phyloP scores from a whole-genome alignment of 768 basidiomycete genomes.

The Neoboletus brunneissimus region DNA sequence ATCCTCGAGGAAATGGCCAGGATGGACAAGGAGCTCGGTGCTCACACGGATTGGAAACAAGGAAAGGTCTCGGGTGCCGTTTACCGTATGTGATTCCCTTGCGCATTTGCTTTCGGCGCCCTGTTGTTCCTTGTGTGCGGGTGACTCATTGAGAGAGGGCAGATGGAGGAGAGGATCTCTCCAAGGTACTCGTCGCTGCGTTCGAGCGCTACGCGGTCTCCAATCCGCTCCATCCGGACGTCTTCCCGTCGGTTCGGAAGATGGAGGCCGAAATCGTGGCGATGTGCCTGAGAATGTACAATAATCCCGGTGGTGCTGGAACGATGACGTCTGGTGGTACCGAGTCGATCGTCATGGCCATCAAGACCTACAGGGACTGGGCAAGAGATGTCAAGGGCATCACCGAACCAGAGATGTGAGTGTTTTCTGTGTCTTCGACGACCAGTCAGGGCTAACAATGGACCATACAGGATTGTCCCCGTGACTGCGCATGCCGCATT shows the following conservation, averaged over 20 bases:
- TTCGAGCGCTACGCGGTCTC: slow-evolving; percentile 81
- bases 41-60: slow-evolving; percentile 52
- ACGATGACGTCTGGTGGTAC: slow-evolving; percentile 95
- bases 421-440: background rate
- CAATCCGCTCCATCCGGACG: slow-evolving; percentile 90
- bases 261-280: slow-evolving; percentile 97
- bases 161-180: slow-evolving; percentile 85
- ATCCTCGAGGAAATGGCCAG: slow-evolving; percentile 74
- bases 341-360: slow-evolving; percentile 93
- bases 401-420: slow-evolving; percentile 88
- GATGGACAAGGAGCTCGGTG: slow-evolving; percentile 63
- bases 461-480: slow-evolving; percentile 69
- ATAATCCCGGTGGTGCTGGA: slow-evolving; percentile 82
- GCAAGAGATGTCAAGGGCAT: slow-evolving; percentile 82
- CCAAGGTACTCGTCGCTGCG: slow-evolving; percentile 74
- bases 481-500: slow-evolving; percentile 91
- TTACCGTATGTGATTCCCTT: slow-evolving; percentile 56
- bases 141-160: background rate
- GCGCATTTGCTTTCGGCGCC: background rate
- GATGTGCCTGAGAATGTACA: slow-evolving; percentile 83
- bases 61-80: slow-evolving; percentile 85
- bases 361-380: slow-evolving; percentile 95
- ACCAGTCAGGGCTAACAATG: background rate
- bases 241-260: slow-evolving; percentile 89
- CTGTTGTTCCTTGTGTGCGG: background rate